Evolutionary conservation across 2,329 filamentous ascomycete species (phyloP).

Genomic region (Aspergillus flavus): DNA sequence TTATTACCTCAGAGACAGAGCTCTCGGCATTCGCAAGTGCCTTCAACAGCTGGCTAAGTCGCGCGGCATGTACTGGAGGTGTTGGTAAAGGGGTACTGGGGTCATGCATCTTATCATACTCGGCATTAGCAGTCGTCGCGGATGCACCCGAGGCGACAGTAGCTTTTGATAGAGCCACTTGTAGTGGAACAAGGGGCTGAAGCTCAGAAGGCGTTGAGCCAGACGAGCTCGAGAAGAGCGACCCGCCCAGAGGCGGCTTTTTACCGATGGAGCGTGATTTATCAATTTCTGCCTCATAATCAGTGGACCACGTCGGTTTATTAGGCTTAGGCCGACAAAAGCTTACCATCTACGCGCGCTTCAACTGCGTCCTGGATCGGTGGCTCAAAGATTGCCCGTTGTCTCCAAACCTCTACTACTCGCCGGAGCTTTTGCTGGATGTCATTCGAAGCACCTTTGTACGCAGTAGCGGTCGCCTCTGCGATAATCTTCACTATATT

Average conservation of each 20-base stretch:
- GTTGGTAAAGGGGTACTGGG: conserved; percentile 70
- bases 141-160: conserved; percentile 68
- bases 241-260: conserved; percentile 64
- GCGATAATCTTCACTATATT: conserved; percentile 66
- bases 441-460: conserved; percentile 83
- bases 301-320: conserved; percentile 9
- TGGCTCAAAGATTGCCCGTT: conserved; percentile 78
- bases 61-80: conserved; percentile 87
- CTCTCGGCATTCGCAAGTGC: conserved; percentile 84
- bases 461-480: conserved; percentile 86
- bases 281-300: conserved; percentile 54
- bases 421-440: conserved; percentile 84
- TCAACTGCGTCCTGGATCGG: conserved; percentile 82
- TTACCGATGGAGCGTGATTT: conserved; percentile 55
- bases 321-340: not conserved
- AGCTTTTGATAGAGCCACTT: conserved; percentile 74
- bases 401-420: conserved; percentile 93
- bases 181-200: conserved; percentile 70
- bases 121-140: conserved; percentile 71
- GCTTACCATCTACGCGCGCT: conserved; percentile 72
- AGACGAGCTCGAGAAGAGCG: conserved; percentile 66
- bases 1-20: conserved; percentile 85
- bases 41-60: conserved; percentile 86
- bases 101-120: conserved; percentile 83
- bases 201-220: conserved; percentile 73